Conservation (phyloP, 1,284 basidiomycete species). For the Leccinum griseonigrum region DNA sequence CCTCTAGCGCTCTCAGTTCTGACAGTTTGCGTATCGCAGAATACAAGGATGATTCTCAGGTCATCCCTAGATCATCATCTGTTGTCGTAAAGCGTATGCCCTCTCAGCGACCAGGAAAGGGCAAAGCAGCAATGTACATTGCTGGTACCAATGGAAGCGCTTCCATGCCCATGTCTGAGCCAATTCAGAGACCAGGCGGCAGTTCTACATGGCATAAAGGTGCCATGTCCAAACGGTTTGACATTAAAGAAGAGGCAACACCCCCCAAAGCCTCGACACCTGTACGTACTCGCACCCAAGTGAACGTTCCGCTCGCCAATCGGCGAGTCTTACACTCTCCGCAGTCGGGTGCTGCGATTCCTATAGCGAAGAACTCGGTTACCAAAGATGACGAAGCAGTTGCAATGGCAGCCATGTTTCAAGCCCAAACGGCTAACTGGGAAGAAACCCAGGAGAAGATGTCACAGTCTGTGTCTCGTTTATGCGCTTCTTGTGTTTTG, state of each 20-base stretch:
- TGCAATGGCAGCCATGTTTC: slow-evolving; percentile 95
- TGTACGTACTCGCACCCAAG: slow-evolving; percentile 28
- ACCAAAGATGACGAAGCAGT: slow-evolving; percentile 75
- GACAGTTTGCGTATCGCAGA: slow-evolving; percentile 48
- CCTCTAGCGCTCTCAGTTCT: background rate
- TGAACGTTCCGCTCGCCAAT: slow-evolving; percentile 11
- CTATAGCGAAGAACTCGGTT: slow-evolving; percentile 39
- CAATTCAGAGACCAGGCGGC: slow-evolving; percentile 38
- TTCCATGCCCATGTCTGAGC: slow-evolving; percentile 46
- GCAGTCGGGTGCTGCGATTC: slow-evolving; percentile 26
- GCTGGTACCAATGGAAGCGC: slow-evolving; percentile 50
- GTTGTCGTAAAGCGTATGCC: slow-evolving; percentile 92
- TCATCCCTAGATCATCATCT: slow-evolving; percentile 93
- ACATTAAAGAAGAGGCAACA: slow-evolving; percentile 69
- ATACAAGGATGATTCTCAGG: slow-evolving; percentile 87
- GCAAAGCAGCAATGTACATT: slow-evolving; percentile 88
- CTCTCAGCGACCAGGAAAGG: slow-evolving; percentile 82
- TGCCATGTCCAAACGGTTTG: slow-evolving; percentile 88
- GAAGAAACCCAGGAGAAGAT: slow-evolving; percentile 96
- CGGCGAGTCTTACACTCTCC: slow-evolving; percentile 24
- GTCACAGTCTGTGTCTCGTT: slow-evolving; percentile 84
- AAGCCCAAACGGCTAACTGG: slow-evolving; percentile 89
- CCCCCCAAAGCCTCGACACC: slow-evolving; percentile 30
- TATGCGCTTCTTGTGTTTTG: slow-evolving; percentile 47
- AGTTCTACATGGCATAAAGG: slow-evolving; percentile 57